Evolutionary conservation across 2,329 filamentous ascomycete genomes (phyloP), one percentile per base, ranked within the genome.

Genomic region (Trichoderma afroharzianum): DNA sequence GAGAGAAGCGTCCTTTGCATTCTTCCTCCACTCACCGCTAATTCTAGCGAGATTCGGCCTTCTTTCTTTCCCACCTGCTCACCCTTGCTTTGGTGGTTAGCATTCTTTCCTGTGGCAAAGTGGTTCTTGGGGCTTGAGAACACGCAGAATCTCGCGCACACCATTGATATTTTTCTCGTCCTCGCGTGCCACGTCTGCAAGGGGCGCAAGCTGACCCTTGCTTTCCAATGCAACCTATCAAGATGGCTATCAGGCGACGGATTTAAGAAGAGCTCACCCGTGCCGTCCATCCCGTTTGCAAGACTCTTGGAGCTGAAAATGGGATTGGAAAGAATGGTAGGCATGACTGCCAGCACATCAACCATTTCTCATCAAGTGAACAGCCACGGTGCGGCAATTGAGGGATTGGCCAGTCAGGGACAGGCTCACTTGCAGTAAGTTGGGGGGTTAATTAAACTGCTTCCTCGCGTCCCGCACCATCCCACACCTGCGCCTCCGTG

Each of bases 221-320:
- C 53, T 66, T 50, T 43, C 30, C 77, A 78, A 61, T 30, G 70
- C 77, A 57, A 30, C 55, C 36, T 36, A 39, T 28, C 21, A 36
- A 26, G 30, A 50, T 32, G 30, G 33, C 7, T 8, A 66, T 24
- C 26, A n/a, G 18, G 36, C 36, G 36, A 30, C 30, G 24, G 24
- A 32, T 21, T 58, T 30, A 21, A 36, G 30, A n/a, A 64, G 15
- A 64, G 62, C 30, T 55, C 32, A 21, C 47, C 32, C 28, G n/a
- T 55, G 63, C 47, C 63, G 47, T 15, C 32, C 63, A 55, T 68
- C 64, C 64, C 36, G 64, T 15, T 59, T 58, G 32, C 39, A 21
- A 58, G 32, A 18, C 50, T 32, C 21, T 14, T 24, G 28, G 36
- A 59, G 64, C 55, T 68, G 55, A 61, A 68, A 43, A n/a, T 30